Conservation (phyloP, 2,329 filamentous ascomycete genomes). For the Trichocomaceae sp. region DNA sequence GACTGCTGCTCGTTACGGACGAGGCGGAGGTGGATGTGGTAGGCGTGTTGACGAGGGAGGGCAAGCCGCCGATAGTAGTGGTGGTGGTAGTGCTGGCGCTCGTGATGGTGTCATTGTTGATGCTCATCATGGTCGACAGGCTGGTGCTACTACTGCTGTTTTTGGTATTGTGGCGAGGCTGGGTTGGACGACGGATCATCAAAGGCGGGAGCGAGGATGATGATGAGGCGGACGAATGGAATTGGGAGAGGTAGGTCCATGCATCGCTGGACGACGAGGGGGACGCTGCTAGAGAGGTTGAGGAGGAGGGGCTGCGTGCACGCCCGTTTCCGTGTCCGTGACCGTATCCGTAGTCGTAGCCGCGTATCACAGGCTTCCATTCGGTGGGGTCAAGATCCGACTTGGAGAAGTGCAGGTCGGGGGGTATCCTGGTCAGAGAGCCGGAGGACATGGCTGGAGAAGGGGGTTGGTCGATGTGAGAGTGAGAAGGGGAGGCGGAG, state of each 20-base stretch:
- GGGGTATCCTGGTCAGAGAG: constrained; percentile 31
- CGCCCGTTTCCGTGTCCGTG: constrained; percentile 9
- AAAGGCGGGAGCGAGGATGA: constrained; percentile 13
- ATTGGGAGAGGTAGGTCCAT: constrained; percentile 40
- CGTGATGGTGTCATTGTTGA: constrained; percentile 14
- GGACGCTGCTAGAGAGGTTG: constrained; percentile 12
- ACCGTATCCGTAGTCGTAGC: constrained; percentile 11
- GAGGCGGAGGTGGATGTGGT: constrained; percentile 29
- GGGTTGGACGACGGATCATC: constrained; percentile 15
- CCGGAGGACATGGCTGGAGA: not conserved
- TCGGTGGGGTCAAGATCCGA: constrained; percentile 45
- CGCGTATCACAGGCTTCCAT: constrained; percentile 43
- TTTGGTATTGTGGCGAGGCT: constrained; percentile 19
- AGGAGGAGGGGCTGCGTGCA: constrained; percentile 16
- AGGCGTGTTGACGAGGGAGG: constrained; percentile 33
- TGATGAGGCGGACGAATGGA: constrained; percentile 27
- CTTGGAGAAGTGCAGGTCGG: constrained; percentile 31
- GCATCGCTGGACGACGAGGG: constrained; percentile 34
- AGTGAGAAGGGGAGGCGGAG: constrained; percentile 31
- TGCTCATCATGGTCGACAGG: constrained; percentile 18
- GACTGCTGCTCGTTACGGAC: constrained; percentile 30
- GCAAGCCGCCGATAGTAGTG: constrained; percentile 15
- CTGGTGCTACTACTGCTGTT: constrained; percentile 29
- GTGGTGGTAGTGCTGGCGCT: constrained; percentile 17
- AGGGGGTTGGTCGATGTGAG: constrained; percentile 24